These are phyloP conservation scores for Leccinum arenicola DNA, from an alignment of 768 basidiomycete species.

Conservation along the genomic window DNA sequence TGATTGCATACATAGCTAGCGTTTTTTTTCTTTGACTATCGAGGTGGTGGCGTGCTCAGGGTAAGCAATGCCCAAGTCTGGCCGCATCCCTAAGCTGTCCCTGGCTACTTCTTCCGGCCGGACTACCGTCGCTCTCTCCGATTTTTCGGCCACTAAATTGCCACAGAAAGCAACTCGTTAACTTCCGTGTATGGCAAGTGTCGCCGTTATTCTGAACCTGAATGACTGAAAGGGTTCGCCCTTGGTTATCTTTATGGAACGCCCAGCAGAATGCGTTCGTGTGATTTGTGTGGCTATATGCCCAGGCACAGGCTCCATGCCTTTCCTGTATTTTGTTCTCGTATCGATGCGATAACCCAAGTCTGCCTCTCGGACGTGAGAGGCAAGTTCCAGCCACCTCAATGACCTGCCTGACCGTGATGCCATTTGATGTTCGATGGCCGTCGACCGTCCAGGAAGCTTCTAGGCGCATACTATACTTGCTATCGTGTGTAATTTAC, in stretches of 20 bases:
- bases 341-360: conserved; percentile 2
- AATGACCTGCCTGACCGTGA: conserved; percentile 1
- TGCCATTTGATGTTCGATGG: conserved; percentile 6
- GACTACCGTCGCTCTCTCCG: conserved; percentile 7
- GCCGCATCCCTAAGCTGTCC: conserved; percentile 12
- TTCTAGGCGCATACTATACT: conserved; percentile 11
- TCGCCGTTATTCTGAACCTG: conserved; percentile 11
- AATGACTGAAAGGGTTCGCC: conserved; percentile 7
- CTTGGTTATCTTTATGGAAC: conserved; percentile 11
- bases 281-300: conserved; percentile 10
- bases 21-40: conserved; percentile 13
- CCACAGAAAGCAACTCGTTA: conserved; percentile 1
- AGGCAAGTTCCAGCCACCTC: conserved; percentile 6
- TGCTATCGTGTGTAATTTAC: conserved; percentile 9
- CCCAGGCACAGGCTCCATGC: conserved; percentile 16
- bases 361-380: conserved; percentile 10
- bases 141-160: conserved; percentile 4
- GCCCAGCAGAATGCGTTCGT: background rate
- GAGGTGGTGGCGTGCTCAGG: conserved; percentile 26
- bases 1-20: background rate
- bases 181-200: conserved; percentile 5
- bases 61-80: conserved; percentile 8
- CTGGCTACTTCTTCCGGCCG: conserved; percentile 16
- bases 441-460: conserved; percentile 5
- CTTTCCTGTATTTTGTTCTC: conserved; percentile 8